Conservation (phyloP, 1,284 basidiomycete species). For the Testicularia cyperi region DNA sequence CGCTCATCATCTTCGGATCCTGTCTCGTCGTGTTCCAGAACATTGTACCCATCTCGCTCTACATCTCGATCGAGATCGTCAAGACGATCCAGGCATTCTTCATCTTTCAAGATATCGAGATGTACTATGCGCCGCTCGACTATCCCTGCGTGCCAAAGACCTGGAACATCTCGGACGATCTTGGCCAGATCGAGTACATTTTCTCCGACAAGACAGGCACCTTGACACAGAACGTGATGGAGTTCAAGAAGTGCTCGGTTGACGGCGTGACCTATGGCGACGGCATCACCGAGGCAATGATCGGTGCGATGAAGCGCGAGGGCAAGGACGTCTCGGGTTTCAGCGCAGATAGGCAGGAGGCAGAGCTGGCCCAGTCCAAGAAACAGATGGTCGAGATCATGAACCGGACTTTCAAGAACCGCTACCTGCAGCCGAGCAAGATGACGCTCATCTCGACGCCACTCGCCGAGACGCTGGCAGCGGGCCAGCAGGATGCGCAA, state of each 20-base stretch:
- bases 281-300: conserved; percentile 90
- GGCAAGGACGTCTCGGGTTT: conserved; percentile 69
- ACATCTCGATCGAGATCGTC: conserved; percentile 97
- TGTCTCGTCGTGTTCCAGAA: conserved; percentile 90
- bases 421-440: conserved; percentile 78
- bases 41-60: conserved; percentile 93
- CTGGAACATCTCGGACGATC: conserved; percentile 96
- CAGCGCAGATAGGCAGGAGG: conserved; percentile 65
- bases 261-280: conserved; percentile 84
- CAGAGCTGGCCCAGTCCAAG: conserved; percentile 70
- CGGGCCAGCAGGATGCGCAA: conserved; percentile 66
- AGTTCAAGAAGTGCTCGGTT: conserved; percentile 94
- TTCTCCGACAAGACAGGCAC: conserved; percentile 80
- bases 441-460: conserved; percentile 85
- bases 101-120: conserved; percentile 90
- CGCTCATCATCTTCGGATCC: conserved; percentile 76
- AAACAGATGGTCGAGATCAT: conserved; percentile 76
- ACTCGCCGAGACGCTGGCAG: conserved; percentile 74
- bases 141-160: conserved; percentile 91
- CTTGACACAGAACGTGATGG: conserved; percentile 76
- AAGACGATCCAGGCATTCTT: conserved; percentile 97
- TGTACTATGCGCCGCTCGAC: conserved; percentile 84
- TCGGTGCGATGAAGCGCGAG: conserved; percentile 81
- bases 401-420: conserved; percentile 79
- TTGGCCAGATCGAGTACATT: conserved; percentile 96